phyloP scores from a whole-genome alignment of 345 rosid species.

The Aquilaria malaccensis region DNA sequence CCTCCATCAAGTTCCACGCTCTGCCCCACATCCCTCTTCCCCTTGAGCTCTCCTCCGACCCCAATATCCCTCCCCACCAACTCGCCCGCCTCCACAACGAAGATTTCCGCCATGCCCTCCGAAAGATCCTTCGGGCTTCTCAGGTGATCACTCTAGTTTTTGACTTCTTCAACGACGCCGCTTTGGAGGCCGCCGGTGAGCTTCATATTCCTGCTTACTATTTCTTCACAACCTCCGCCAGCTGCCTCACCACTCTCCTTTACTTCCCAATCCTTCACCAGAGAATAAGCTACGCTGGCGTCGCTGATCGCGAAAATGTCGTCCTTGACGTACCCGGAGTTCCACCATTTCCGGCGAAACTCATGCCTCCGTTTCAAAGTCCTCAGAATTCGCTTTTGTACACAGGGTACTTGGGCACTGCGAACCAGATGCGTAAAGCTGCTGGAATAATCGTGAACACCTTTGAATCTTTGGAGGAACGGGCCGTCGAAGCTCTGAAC shows the following conservation, averaged over 20 bases:
- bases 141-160: constrained; percentile 27
- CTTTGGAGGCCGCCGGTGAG: constrained; percentile 17
- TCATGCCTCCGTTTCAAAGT: constrained; percentile 22
- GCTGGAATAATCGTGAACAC: constrained; percentile 52
- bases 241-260: constrained; percentile 24
- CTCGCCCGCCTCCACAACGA: constrained; percentile 31
- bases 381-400: constrained; percentile 12
- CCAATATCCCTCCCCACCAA: constrained; percentile 20
- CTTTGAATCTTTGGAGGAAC: constrained; percentile 42
- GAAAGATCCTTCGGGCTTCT: constrained; percentile 22
- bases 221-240: constrained; percentile 39
- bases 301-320: constrained; percentile 27
- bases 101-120: constrained; percentile 29
- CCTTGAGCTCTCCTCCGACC: constrained; percentile 15
- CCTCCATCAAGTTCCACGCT: constrained; percentile 42
- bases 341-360: constrained; percentile 23
- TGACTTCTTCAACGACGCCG: constrained; percentile 43
- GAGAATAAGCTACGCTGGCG: constrained; percentile 18
- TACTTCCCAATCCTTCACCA: constrained; percentile 28
- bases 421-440: constrained; percentile 15
- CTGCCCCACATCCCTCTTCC: constrained; percentile 29
- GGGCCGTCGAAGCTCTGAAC: constrained; percentile 25
- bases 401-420: constrained; percentile 5
- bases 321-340: constrained; percentile 34
- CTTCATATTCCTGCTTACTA: constrained; percentile 38